Conservation (phyloP, 1,284 basidiomycete species). For the Microbotryum violaceum region DNA sequence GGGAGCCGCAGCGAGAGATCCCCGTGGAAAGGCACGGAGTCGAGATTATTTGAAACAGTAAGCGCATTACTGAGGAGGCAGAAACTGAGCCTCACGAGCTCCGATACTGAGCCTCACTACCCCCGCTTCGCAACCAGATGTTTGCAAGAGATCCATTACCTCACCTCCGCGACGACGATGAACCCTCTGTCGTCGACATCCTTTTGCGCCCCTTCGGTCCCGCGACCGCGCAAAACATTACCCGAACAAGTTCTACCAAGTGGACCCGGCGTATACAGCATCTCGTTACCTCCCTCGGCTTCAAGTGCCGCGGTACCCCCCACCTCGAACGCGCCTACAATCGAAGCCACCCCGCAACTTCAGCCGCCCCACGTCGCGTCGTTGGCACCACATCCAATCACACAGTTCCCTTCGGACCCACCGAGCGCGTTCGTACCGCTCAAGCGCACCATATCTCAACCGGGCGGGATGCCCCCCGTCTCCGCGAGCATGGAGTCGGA, state of each 20-base stretch:
- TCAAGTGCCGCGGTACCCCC: not conserved
- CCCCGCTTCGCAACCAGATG: constrained; percentile 52
- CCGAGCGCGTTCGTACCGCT: constrained; percentile 22
- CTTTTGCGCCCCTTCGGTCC: constrained; percentile 31
- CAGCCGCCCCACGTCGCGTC: not conserved
- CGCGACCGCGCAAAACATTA: constrained; percentile 33
- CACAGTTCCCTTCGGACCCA: constrained; percentile 15
- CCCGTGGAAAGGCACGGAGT: constrained; percentile 86
- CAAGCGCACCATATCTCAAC: constrained; percentile 11
- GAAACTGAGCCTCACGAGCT: not conserved
- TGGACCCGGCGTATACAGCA: no score
- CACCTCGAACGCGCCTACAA: not conserved
- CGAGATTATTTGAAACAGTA: constrained; percentile 96
- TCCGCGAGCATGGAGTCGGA: no score
- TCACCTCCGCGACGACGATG: constrained; percentile 92
- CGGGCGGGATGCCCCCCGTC: constrained; percentile 1
- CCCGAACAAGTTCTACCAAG: constrained; percentile 22
- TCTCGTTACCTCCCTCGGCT: not conserved
- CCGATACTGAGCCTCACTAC: not conserved
- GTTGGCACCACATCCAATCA: not conserved
- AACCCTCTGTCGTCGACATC: constrained; percentile 69
- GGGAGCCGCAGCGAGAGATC: constrained; percentile 63
- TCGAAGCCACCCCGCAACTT: not conserved
- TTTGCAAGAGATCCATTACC: constrained; percentile 93
- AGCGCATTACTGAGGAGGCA: constrained; percentile 38